A percentile compares a stretch with the other conserved stretches of the same genome.
These are phyloP conservation scores for Dactylonectria macrodidyma DNA, from an alignment of 2,329 filamentous ascomycete species.

Conservation along the genomic window DNA sequence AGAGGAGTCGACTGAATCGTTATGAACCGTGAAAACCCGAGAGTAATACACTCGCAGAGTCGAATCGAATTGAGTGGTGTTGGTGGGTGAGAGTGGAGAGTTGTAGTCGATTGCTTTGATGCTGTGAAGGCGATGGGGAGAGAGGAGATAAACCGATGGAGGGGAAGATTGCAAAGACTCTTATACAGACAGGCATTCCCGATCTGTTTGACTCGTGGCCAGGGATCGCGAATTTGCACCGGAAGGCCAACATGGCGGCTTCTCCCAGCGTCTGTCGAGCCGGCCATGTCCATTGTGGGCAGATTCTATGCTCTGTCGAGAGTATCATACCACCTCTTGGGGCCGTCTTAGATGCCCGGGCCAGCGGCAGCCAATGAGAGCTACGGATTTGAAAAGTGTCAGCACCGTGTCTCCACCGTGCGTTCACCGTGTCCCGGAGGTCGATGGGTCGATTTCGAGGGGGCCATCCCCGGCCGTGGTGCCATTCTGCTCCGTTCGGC, in stretches of 20 bases:
- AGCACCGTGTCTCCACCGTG: constrained; percentile 35
- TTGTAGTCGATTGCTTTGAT: constrained; percentile 30
- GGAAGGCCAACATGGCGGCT: constrained; percentile 36
- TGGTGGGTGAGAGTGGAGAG: constrained; percentile 40
- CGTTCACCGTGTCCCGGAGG: constrained; percentile 34
- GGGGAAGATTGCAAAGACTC: constrained; percentile 37
- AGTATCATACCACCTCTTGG: constrained; percentile 45
- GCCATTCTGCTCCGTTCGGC: constrained; percentile 46
- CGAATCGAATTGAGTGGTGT: constrained; percentile 42
- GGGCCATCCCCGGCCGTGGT: constrained; percentile 39
- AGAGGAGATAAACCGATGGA: constrained; percentile 33
- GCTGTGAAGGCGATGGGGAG: constrained; percentile 43
- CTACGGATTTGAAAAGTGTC: constrained; percentile 29
- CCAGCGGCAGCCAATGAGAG: constrained; percentile 36
- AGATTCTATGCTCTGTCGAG: constrained; percentile 46
- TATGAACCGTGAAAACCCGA: constrained; percentile 19
- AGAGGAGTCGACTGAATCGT: constrained; percentile 31
- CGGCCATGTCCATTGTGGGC: constrained; percentile 46
- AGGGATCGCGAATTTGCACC: constrained; percentile 34
- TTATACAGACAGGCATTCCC: constrained; percentile 44
- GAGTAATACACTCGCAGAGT: constrained; percentile 33
- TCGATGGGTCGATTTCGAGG: constrained; percentile 46
- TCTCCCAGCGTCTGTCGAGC: constrained; percentile 41
- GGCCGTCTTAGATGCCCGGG: constrained; percentile 31
- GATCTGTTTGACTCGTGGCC: constrained; percentile 27